Evolutionary conservation across 176 grass and related monocot genomes (phyloP), one percentile per base, ranked within the genome.

Genomic region (Avena atlantica): DNA sequence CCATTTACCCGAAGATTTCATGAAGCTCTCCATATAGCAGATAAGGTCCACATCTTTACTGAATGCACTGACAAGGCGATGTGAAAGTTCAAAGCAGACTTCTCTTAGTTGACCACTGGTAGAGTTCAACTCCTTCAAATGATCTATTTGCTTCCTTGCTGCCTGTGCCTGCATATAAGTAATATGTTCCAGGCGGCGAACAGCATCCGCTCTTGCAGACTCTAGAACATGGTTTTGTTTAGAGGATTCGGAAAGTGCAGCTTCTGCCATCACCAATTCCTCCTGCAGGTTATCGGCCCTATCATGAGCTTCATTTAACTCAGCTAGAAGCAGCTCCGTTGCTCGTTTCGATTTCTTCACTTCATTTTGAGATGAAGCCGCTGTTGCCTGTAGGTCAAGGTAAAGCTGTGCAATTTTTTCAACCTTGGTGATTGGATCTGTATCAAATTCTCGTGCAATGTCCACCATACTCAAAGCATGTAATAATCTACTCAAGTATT

Each of bases 231-330:
- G 78, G 62, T 89, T 91, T 34, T 93, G 89, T 82, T 58, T 83
- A 91, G 59, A 89, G 36, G 48, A 87, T 72, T 95, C 86, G 42
- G 86, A 75, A 64, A 91, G 65, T 75, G 89, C 81, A 71, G 77
- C 84, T 89, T 91, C 86, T 92, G 89, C 81, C 58, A 77, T 93
- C 29, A 73, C 80, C 87, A 98, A 88, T 91, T 98, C 96, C 80
- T 96, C 96, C 87, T 94, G 90, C 62, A 98, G 92, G 74, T 91
- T 87, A 76, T 98, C 96, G 85, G 88, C 88, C 87, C 93, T 96
- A 84, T 98, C 96, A 87, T 96, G 96, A 55, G 90, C 91, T 88
- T 98, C 96, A 88, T 96, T 96, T 74, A 98, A 87, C 90, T 98
- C 96, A 78, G 88, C 80, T 60, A 98, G 73, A 83, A 98, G 93